These are phyloP conservation scores for Solanum pinnatisectum DNA, from an alignment of 257 asterid species.

Conservation along the genomic window DNA sequence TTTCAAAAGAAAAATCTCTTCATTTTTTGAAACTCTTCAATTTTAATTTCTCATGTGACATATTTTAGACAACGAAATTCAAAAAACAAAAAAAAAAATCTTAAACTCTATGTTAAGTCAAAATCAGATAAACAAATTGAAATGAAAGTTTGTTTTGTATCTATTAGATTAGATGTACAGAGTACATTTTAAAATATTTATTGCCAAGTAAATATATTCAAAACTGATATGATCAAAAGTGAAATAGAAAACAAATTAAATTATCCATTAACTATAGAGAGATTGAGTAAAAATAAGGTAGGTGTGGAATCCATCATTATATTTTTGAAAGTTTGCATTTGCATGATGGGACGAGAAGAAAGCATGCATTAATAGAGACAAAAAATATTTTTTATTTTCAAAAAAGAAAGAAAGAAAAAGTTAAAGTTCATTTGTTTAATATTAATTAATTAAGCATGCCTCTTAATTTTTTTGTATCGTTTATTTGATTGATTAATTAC, in stretches of 20 bases:
- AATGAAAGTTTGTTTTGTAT: neutral
- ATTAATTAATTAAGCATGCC: neutral
- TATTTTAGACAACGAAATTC: accelerated
- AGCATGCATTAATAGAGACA: neutral
- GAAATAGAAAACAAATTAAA: neutral
- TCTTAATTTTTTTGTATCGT: neutral
- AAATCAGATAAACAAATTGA: neutral
- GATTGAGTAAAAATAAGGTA: neutral
- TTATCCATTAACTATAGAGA: neutral
- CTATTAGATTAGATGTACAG: neutral
- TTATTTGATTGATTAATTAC: neutral
- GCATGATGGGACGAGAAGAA: neutral
- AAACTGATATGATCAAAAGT: neutral
- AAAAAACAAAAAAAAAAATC: accelerated
- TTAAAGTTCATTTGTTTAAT: neutral
- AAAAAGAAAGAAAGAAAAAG: neutral
- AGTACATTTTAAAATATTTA: neutral
- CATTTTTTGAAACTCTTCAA: accelerated
- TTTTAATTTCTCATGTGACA: neutral
- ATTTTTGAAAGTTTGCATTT: neutral
- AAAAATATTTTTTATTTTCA: neutral
- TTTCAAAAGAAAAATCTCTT: neutral
- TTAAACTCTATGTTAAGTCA: neutral
- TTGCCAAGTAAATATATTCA: neutral
- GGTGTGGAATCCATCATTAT: neutral